These are phyloP conservation scores for Simmondsia chinensis DNA, from an alignment of 148 eudicot species.

Conservation along the genomic window DNA sequence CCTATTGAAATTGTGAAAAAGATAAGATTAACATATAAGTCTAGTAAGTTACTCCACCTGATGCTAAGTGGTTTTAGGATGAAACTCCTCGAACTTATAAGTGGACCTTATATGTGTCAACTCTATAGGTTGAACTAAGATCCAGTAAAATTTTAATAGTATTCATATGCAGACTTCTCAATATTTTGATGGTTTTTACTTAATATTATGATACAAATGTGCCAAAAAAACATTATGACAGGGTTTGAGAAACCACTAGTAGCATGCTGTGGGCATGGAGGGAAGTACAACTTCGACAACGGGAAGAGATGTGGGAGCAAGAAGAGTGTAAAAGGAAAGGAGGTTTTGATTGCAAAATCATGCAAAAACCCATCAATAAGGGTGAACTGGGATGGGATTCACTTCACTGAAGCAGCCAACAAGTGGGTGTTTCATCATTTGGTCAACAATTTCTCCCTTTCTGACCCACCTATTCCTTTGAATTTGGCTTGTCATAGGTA, in stretches of 20 bases:
- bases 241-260: slow-evolving; percentile 30
- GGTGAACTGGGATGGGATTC: slow-evolving; percentile 41
- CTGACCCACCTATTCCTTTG: slow-evolving; percentile 23
- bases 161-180: too few relatives aligned
- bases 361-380: slow-evolving; percentile 21
- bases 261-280: slow-evolving; percentile 37
- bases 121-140: too few relatives aligned
- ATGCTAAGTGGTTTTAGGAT: too few relatives aligned
- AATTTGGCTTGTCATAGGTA: slow-evolving; percentile 10
- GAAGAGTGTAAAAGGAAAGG: slow-evolving; percentile 17
- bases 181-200: too few relatives aligned
- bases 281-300: slow-evolving; percentile 30
- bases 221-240: too few relatives aligned
- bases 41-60: too few relatives aligned
- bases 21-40: too few relatives aligned
- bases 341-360: slow-evolving; percentile 23
- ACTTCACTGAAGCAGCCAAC: slow-evolving; percentile 39
- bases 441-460: slow-evolving; percentile 4
- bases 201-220: too few relatives aligned
- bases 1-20: too few relatives aligned
- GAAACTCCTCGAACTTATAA: too few relatives aligned
- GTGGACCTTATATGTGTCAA: too few relatives aligned
- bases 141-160: too few relatives aligned
- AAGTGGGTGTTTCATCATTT: slow-evolving; percentile 29
- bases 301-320: slow-evolving; percentile 27